Base-by-base conservation (phyloP, 805 yeast species). In the Maudiozyma turicensis region DNA sequence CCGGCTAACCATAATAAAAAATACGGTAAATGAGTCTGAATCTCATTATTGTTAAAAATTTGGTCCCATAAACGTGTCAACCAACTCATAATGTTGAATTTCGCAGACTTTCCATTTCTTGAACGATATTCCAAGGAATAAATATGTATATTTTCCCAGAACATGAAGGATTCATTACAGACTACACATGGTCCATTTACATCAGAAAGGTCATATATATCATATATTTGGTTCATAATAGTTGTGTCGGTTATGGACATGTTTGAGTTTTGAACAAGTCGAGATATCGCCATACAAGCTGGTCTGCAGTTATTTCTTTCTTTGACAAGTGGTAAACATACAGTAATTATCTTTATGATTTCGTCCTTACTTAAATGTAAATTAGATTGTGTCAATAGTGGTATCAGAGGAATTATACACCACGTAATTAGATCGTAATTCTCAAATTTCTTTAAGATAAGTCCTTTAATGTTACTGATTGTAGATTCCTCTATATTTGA, bases 151-250 rank as follows among this genome's bases (percentile, higher is more conserved):
- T 69, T 54, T 46, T 69, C 63, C 90, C 90, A 84, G 52, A 83
- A 77, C 11, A 59, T 53, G 31, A 78, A 64, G 3, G 84, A 67
- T 44, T 73, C 77, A 41, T 73, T 66, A 44, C 73, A 69, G 1
- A 81, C 47, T 1, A 53, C 28, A 1, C 64, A 58, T 2, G 93
- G 91, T 0, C 91, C 91, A 59, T 75, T 77, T 0, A 81, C 66
- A 43, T 78, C 83, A 0, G 85, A 66, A 6, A 76, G 58, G 37
- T 81, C 84, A 44, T 76, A 64, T 1, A 80, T 47, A 31, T 74
- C 75, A 40, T 74, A 75, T 33, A 81, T 61, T 52, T 76, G 77
- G 42, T 70, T 75, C 4, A 67, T 48, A 8, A 80, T 55, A 0
- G 76, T 60, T 8, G 60, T 59, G 47, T 80, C 84, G 4, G 55